Evolutionary conservation across 495 filamentous ascomycete species (phyloP).

Genomic region (Delitschia confertaspora): DNA sequence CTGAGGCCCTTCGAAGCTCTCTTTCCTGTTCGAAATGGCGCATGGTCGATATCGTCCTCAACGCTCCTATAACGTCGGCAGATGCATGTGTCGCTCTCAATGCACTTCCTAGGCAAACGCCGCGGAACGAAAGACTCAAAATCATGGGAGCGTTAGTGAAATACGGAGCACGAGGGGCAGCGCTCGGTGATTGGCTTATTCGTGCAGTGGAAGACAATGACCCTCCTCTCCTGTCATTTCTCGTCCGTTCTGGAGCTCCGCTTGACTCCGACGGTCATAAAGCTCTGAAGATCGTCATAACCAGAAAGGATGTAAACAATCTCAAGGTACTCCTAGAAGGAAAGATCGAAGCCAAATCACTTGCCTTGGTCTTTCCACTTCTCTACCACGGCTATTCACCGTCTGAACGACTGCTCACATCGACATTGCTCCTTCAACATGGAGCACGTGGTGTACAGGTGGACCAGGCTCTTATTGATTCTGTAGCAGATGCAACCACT

Average conservation of each 20-base stretch:
- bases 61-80: constrained; percentile 3
- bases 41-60: constrained; percentile 7
- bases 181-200: constrained; percentile 14
- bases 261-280: constrained; percentile 3
- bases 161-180: constrained; percentile 14
- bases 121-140: constrained; percentile 7
- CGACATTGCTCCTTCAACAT: constrained; percentile 10
- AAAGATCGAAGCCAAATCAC: constrained; percentile 1
- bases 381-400: constrained; percentile 7
- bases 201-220: constrained; percentile 21
- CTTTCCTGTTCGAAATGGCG: constrained; percentile 14
- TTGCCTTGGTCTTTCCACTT: constrained; percentile 12
- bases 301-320: constrained; percentile 11
- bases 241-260: constrained; percentile 13
- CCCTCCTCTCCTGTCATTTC: constrained; percentile 10
- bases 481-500: constrained; percentile 8
- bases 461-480: constrained; percentile 17
- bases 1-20: constrained; percentile 13
- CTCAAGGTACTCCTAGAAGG: constrained; percentile 6
- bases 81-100: constrained; percentile 12
- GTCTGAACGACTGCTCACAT: constrained; percentile 8
- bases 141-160: constrained; percentile 9
- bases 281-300: constrained; percentile 8
- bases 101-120: neutral
- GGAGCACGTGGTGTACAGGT: constrained; percentile 15